These are phyloP conservation scores for Apiotrichum mycotoxinovorans DNA, from an alignment of 1,284 basidiomycete species.

Conservation along the genomic window DNA sequence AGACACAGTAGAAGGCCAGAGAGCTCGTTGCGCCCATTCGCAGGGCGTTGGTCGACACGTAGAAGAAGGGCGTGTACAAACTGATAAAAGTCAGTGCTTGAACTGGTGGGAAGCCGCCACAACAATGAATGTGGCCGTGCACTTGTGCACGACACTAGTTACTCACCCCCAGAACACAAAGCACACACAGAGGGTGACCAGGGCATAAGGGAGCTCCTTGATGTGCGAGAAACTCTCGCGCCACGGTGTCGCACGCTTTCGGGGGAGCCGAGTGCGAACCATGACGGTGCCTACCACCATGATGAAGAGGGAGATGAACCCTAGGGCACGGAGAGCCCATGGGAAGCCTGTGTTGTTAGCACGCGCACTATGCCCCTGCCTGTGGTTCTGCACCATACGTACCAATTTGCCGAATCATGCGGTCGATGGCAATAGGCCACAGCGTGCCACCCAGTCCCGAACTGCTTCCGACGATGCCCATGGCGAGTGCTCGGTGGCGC, in stretches of 20 bases:
- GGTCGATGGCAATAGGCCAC: constrained; percentile 12
- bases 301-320: constrained; percentile 27
- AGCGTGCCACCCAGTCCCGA: constrained; percentile 45
- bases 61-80: constrained; percentile 36
- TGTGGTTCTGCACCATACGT: no score
- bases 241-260: constrained; percentile 20
- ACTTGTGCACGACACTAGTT: no score
- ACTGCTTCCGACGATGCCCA: constrained; percentile 32
- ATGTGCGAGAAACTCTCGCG: constrained; percentile 19
- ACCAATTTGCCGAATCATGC: constrained; percentile 10
- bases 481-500: constrained; percentile 29
- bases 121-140: no score
- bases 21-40: constrained; percentile 27
- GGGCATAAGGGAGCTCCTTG: constrained; percentile 25
- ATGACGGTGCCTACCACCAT: constrained; percentile 16
- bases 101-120: no score
- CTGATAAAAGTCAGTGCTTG: background rate
- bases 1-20: constrained; percentile 28
- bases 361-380: no score
- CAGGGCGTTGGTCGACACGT: constrained; percentile 28
- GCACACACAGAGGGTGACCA: constrained; percentile 25
- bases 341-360: constrained; percentile 16
- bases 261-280: constrained; percentile 21
- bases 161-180: constrained; percentile 21
- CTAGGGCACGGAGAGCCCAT: constrained; percentile 26